These are phyloP conservation scores for Anthostomella pinea DNA, from an alignment of 2,329 filamentous ascomycete genomes.

Conservation along the genomic window DNA sequence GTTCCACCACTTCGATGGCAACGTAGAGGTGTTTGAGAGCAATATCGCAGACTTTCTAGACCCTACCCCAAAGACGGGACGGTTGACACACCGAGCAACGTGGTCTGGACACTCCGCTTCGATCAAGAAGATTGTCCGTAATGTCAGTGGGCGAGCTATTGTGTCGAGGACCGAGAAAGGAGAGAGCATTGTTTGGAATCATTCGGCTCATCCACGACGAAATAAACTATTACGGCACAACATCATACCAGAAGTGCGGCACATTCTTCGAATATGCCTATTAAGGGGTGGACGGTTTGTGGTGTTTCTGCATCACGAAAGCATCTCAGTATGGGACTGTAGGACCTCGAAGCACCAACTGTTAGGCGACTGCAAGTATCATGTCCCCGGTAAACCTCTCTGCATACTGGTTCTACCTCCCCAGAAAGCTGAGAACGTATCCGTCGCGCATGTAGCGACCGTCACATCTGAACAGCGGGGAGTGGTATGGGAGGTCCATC, in stretches of 20 bases:
- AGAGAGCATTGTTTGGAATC: conserved; percentile 81
- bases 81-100: conserved; percentile 60
- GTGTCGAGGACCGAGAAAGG: conserved; percentile 77
- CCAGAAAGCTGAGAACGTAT: conserved; percentile 52
- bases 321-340: conserved; percentile 78
- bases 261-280: conserved; percentile 78
- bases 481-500: conserved; percentile 73
- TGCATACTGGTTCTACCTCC: conserved; percentile 75
- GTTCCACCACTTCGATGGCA: conserved; percentile 80
- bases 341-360: conserved; percentile 55
- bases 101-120: conserved; percentile 84
- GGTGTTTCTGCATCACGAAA: conserved; percentile 71
- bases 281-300: conserved; percentile 75
- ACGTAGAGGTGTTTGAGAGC: conserved; percentile 77
- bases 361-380: conserved; percentile 58
- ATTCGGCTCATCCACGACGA: conserved; percentile 50
- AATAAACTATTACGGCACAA: conserved; percentile 64
- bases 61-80: conserved; percentile 57
- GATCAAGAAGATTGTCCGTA: conserved; percentile 83
- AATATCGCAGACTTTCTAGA: conserved; percentile 80
- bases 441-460: conserved; percentile 71
- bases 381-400: conserved; percentile 66
- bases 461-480: conserved; percentile 76
- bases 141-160: conserved; percentile 74
- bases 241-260: conserved; percentile 61